Evolutionary conservation across 2,329 filamentous ascomycete genomes (phyloP).

Genomic region (Penicillium sp.): DNA sequence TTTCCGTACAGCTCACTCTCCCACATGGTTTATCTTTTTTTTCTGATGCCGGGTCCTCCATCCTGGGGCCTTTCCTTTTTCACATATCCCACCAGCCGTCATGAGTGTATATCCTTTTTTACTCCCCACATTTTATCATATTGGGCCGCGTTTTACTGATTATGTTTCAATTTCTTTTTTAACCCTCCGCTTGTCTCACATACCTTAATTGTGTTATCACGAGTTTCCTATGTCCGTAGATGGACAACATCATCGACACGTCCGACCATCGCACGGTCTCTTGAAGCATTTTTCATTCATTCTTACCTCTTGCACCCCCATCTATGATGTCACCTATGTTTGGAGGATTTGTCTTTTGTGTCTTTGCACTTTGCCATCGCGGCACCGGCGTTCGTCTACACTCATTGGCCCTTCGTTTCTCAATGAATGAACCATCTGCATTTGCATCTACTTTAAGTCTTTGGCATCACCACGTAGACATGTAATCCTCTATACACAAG

Average conservation of each 20-base stretch:
- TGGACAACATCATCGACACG: slow-evolving; percentile 27
- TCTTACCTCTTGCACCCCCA: slow-evolving; percentile 21
- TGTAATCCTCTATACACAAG: background rate
- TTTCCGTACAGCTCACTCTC: slow-evolving; percentile 15
- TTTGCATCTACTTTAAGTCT: slow-evolving; percentile 2
- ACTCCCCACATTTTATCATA: slow-evolving; percentile 9
- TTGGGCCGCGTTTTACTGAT: slow-evolving; percentile 12
- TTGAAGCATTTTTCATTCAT: slow-evolving; percentile 24
- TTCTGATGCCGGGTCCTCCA: slow-evolving; percentile 7
- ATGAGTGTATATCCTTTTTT: slow-evolving; percentile 31
- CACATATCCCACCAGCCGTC: slow-evolving; percentile 15
- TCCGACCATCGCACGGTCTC: slow-evolving; percentile 17
- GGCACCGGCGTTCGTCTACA: slow-evolving; percentile 28
- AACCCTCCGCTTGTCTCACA: slow-evolving; percentile 13
- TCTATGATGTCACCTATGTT: slow-evolving; percentile 25
- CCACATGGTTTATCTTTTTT: slow-evolving; percentile 13
- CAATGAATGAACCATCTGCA: slow-evolving; percentile 21
- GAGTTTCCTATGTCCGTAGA: slow-evolving; percentile 42
- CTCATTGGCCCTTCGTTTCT: slow-evolving; percentile 20
- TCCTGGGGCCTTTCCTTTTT: slow-evolving; percentile 7
- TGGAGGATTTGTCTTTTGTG: slow-evolving; percentile 22
- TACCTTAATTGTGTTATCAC: slow-evolving; percentile 31
- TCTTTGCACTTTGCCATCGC: slow-evolving; percentile 27
- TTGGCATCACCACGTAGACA: background rate
- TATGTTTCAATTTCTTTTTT: slow-evolving; percentile 12